phyloP scores from a whole-genome alignment of 352 stramenopile genomes.

The Phytophthora citricola region DNA sequence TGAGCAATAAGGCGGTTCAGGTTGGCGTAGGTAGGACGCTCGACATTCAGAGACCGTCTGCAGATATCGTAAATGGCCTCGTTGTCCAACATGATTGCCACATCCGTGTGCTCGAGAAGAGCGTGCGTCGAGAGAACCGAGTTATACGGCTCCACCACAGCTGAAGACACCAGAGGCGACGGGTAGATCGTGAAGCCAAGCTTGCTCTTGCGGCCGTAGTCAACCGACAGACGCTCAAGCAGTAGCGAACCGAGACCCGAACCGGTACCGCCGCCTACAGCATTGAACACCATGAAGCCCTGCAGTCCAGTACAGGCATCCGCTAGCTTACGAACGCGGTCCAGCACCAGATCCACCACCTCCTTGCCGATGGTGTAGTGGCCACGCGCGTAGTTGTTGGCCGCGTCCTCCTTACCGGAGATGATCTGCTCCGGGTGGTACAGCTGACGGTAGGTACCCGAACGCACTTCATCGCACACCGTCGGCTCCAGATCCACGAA shows the following conservation, averaged over 20 bases:
- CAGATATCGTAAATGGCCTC: constrained; percentile 97
- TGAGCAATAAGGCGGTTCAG: constrained; percentile 97
- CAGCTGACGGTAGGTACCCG: constrained; percentile 95
- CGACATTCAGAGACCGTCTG: too few species aligned
- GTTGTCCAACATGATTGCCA: constrained; percentile 97
- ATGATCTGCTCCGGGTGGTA: constrained; percentile 99
- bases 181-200: constrained; percentile 98
- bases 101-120: constrained; percentile 97
- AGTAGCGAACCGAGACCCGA: constrained; percentile 97
- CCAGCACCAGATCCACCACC: constrained; percentile 95
- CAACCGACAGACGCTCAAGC: constrained; percentile 96
- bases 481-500: constrained; percentile 98
- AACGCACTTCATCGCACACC: constrained; percentile 98
- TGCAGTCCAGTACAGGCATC: constrained; percentile 98
- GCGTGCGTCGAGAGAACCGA: constrained; percentile 96
- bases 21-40: constrained; percentile 96
- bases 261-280: constrained; percentile 96
- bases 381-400: constrained; percentile 93
- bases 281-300: constrained; percentile 98
- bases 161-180: constrained; percentile 96
- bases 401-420: constrained; percentile 97
- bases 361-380: constrained; percentile 96
- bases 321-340: constrained; percentile 96
- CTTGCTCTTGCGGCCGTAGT: constrained; percentile 98
- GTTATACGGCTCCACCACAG: constrained; percentile 99